A percentile compares a stretch with the other conserved stretches of the same genome.
Evolutionary conservation across 306 rosid species (phyloP).

Genomic region (Trichosanthes cucumerina): DNA sequence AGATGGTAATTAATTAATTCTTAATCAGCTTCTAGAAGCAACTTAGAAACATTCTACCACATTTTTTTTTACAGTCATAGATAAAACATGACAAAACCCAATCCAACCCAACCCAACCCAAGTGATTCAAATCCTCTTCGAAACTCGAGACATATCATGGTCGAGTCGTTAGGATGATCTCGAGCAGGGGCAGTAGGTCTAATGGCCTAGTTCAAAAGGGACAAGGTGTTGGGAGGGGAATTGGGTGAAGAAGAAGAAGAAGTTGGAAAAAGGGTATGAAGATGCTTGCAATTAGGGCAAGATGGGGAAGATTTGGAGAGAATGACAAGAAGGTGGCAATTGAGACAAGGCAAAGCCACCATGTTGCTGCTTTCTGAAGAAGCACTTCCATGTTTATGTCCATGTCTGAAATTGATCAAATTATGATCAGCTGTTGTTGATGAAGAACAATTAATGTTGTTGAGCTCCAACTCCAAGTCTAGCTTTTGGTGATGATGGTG

Average conservation of each 20-base stretch:
- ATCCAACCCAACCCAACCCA: not conserved
- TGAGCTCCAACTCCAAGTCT: constrained; percentile 37
- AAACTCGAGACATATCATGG: not conserved
- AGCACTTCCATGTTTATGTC: not conserved
- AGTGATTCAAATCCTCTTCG: not conserved
- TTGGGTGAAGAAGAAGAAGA: not conserved
- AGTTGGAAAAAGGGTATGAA: constrained; percentile 24
- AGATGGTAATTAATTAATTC: not conserved
- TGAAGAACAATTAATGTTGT: constrained; percentile 4
- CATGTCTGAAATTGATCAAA: not conserved
- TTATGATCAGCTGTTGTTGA: not conserved
- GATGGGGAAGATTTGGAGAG: constrained; percentile 36
- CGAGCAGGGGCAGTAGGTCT: not conserved
- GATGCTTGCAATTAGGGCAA: constrained; percentile 40
- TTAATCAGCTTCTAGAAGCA: not conserved
- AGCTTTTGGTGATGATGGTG: not conserved
- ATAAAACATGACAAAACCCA: no score
- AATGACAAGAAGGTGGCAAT: constrained; percentile 38
- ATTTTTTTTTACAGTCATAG: not conserved
- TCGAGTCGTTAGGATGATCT: not conserved
- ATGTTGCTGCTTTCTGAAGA: constrained; percentile 2
- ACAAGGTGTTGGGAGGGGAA: not conserved
- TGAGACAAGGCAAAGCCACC: constrained; percentile 42
- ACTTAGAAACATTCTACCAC: not conserved
- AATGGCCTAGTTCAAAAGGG: not conserved